Conservation (phyloP, 176 grass and related monocot genomes). For the Neostapfia colusana region DNA sequence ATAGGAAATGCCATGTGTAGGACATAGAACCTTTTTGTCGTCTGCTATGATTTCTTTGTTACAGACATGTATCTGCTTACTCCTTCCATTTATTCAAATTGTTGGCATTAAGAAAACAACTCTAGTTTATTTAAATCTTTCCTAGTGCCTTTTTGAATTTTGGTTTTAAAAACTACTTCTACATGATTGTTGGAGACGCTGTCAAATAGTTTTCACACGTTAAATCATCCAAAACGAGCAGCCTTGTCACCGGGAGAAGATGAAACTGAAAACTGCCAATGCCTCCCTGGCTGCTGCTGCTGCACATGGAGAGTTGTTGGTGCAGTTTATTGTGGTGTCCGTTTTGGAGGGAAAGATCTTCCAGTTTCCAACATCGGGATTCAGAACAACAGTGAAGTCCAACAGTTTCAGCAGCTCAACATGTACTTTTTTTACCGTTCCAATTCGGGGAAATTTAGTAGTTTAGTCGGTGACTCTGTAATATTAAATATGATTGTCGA, state of each 20-base stretch:
- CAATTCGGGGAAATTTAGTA: neutral
- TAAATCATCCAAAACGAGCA: no score
- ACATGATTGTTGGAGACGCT: no score
- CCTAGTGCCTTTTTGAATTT: no score
- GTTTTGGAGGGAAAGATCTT: constrained; percentile 37
- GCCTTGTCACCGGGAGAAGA: neutral
- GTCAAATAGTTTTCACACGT: no score
- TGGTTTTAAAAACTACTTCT: no score
- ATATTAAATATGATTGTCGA: no score
- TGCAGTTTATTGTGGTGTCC: constrained; percentile 39
- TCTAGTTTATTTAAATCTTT: no score
- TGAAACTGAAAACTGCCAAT: neutral
- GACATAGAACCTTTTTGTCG: neutral
- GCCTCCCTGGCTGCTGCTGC: neutral
- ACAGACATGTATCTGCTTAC: no score
- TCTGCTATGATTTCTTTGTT: no score
- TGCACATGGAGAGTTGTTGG: constrained; percentile 44
- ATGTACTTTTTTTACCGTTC: neutral
- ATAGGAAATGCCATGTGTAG: neutral
- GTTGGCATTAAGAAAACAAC: no score
- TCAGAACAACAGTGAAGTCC: neutral
- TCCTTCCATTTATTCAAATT: no score
- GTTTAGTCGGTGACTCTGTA: neutral
- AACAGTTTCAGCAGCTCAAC: neutral
- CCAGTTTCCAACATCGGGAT: neutral